A percentile compares a stretch with the other conserved stretches of the same genome.
phyloP scores from a whole-genome alignment of 78 protist genomes.

The Dictyostelium capitatum region DNA sequence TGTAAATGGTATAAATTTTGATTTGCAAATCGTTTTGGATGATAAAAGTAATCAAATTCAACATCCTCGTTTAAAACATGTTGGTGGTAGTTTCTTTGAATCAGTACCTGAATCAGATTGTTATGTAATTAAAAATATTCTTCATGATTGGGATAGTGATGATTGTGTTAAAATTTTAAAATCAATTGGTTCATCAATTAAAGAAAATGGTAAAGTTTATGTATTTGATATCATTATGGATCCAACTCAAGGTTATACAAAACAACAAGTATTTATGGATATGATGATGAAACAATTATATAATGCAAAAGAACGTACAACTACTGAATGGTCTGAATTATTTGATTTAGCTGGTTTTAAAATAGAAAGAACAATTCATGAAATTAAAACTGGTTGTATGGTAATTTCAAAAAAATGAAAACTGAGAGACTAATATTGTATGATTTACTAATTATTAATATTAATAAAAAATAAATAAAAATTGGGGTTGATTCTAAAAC shows the following conservation, averaged over 20 bases:
- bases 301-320: background rate
- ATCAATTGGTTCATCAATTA: background rate
- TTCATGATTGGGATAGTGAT: conserved; percentile 26
- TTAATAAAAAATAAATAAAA: no score
- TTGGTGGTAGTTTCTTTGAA: conserved; percentile 12
- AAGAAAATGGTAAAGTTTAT: background rate
- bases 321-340: background rate
- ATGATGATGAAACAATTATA: background rate
- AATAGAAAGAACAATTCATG: background rate
- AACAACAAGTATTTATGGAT: background rate
- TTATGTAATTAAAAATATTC: background rate
- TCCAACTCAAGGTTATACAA: background rate
- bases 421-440: background rate
- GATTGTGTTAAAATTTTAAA: conserved; percentile 4
- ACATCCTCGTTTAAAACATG: background rate
- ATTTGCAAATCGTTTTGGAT: background rate
- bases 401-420: conserved; percentile 10
- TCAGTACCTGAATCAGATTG: conserved; percentile 10
- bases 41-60: background rate
- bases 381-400: conserved; percentile 1
- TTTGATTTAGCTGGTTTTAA: background rate
- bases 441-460: background rate
- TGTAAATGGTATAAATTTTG: conserved; percentile 40
- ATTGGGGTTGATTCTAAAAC: no score
- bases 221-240: conserved; percentile 4